Conservation (phyloP, 805 yeast genomes). For the Candida silvicultrix region DNA sequence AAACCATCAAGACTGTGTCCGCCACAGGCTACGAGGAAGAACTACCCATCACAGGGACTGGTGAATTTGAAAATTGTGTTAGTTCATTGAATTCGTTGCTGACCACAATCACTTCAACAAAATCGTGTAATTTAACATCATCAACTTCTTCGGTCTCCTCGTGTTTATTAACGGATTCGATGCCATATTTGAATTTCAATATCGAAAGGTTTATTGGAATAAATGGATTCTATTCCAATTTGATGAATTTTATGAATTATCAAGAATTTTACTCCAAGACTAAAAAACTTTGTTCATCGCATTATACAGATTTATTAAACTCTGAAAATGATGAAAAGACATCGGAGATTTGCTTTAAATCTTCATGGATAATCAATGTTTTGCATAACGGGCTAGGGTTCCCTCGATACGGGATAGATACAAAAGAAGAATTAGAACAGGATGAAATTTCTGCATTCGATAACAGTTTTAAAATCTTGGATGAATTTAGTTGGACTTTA, state of each 20-base stretch:
- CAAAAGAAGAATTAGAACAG: conserved; percentile 15
- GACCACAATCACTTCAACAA: conserved; percentile 15
- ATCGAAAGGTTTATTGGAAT: conserved; percentile 55
- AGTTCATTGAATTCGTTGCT: conserved; percentile 40
- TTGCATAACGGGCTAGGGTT: conserved; percentile 57
- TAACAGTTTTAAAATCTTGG: conserved; percentile 37
- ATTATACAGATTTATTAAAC: conserved; percentile 12
- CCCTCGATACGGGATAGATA: conserved; percentile 42
- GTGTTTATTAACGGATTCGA: conserved; percentile 44
- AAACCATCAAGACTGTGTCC: conserved; percentile 5
- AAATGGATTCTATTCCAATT: conserved; percentile 62
- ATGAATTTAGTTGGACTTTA: conserved; percentile 47
- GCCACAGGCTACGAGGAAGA: conserved; percentile 7
- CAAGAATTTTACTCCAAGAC: conserved; percentile 36
- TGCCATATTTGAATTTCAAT: conserved; percentile 53
- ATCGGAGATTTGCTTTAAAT: conserved; percentile 51
- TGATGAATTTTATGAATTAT: conserved; percentile 38
- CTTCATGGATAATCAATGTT: conserved; percentile 52
- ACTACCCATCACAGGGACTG: conserved; percentile 38
- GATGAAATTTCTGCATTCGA: conserved; percentile 11
- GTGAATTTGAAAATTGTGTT: conserved; percentile 44
- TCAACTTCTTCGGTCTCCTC: conserved; percentile 24
- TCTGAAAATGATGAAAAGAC: conserved; percentile 32
- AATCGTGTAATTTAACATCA: conserved; percentile 17
- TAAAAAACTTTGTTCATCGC: conserved; percentile 35